These are phyloP conservation scores for Gyrodon lividus DNA, from an alignment of 768 basidiomycete species.

Conservation along the genomic window DNA sequence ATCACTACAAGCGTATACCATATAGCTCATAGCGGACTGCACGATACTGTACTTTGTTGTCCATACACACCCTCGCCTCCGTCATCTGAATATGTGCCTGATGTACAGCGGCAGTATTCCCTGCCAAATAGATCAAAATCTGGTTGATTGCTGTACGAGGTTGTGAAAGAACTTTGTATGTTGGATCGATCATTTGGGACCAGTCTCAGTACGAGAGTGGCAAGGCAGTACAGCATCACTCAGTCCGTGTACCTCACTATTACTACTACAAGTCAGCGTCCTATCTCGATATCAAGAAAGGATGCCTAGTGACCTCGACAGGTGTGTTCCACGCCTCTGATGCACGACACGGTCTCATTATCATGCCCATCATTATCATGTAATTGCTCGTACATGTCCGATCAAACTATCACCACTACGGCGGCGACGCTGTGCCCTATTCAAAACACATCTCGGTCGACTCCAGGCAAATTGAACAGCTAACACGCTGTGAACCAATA, in stretches of 20 bases:
- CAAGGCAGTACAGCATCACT: conserved; percentile 28
- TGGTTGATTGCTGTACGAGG: conserved; percentile 8
- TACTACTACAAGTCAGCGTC: conserved; percentile 32
- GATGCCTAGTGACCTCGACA: conserved; percentile 59
- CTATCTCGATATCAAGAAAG: conserved; percentile 24
- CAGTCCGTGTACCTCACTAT: conserved; percentile 21
- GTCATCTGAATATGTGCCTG: conserved; percentile 22
- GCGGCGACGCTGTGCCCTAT: neutral
- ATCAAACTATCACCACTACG: conserved; percentile 17
- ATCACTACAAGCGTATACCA: conserved; percentile 30
- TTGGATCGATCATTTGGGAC: conserved; percentile 4
- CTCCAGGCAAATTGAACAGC: conserved; percentile 88
- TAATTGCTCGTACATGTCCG: conserved; percentile 16
- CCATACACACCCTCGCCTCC: conserved; percentile 20
- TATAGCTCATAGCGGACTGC: conserved; percentile 30
- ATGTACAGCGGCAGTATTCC: conserved; percentile 19
- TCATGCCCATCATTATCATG: conserved; percentile 19
- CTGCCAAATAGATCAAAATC: conserved; percentile 9
- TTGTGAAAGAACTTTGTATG: conserved; percentile 1
- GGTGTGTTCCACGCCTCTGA: conserved; percentile 41
- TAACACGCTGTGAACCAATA: conserved; percentile 91
- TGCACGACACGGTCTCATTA: conserved; percentile 24
- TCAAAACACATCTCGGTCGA: conserved; percentile 16
- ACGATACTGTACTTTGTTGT: conserved; percentile 35
- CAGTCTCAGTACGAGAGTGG: conserved; percentile 11